Evolutionary conservation across 2,329 filamentous ascomycete species (phyloP).

Genomic region (Endothia cerciana): DNA sequence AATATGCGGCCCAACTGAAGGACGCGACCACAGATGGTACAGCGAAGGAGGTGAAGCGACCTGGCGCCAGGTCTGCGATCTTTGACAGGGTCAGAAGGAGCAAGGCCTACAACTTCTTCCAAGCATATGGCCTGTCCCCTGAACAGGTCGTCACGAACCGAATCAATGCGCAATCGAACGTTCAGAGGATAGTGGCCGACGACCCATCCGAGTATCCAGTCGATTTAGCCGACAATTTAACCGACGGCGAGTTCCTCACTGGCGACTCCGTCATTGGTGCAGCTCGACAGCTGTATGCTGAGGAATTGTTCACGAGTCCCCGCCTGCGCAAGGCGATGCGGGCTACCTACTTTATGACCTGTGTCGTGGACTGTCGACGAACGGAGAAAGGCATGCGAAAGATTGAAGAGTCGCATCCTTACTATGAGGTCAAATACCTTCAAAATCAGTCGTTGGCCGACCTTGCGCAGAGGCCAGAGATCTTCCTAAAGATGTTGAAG

Average conservation of each 20-base stretch:
- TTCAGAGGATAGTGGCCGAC: slow-evolving; percentile 80
- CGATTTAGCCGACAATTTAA: slow-evolving; percentile 81
- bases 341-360: slow-evolving; percentile 79
- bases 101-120: slow-evolving; percentile 80
- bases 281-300: slow-evolving; percentile 85
- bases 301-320: slow-evolving; percentile 86
- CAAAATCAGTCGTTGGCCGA: slow-evolving; percentile 84
- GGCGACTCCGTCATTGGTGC: slow-evolving; percentile 76
- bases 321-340: slow-evolving; percentile 88
- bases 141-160: slow-evolving; percentile 89
- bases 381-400: slow-evolving; percentile 93
- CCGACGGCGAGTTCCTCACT: slow-evolving; percentile 74
- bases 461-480: slow-evolving; percentile 80
- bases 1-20: slow-evolving; percentile 82
- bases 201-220: slow-evolving; percentile 80
- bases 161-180: slow-evolving; percentile 61
- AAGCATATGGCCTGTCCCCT: slow-evolving; percentile 86
- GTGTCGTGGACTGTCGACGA: slow-evolving; percentile 82
- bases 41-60: slow-evolving; percentile 72
- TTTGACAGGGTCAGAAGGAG: slow-evolving; percentile 85
- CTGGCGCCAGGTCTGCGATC: slow-evolving; percentile 78
- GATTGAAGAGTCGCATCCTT: slow-evolving; percentile 93
- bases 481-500: slow-evolving; percentile 96
- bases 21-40: slow-evolving; percentile 70
- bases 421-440: slow-evolving; percentile 97